These are phyloP conservation scores for Sporisorium sorghi DNA, from an alignment of 1,284 basidiomycete species.

Conservation along the genomic window DNA sequence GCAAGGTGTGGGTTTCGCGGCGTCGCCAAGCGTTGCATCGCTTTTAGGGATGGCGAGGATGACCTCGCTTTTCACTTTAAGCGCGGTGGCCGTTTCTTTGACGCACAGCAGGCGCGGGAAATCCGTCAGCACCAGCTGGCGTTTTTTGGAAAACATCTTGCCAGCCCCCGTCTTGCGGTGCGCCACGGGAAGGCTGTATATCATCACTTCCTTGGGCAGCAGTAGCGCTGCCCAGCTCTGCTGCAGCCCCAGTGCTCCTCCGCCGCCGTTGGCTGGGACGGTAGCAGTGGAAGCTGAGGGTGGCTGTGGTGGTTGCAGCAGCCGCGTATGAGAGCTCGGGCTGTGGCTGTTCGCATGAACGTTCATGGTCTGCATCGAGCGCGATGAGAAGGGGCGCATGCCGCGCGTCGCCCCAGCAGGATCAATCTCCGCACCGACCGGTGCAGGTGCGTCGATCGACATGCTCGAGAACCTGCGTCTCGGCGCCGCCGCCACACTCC, in stretches of 20 bases:
- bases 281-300: neutral
- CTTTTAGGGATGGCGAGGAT: slow-evolving; percentile 67
- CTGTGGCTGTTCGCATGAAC: slow-evolving; percentile 7
- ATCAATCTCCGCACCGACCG: neutral
- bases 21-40: slow-evolving; percentile 7
- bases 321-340: slow-evolving; percentile 14
- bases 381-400: slow-evolving; percentile 19
- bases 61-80: slow-evolving; percentile 72
- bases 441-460: slow-evolving; percentile 28
- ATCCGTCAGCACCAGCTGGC: slow-evolving; percentile 72
- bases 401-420: neutral
- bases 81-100: slow-evolving; percentile 70
- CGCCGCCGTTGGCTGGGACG: neutral
- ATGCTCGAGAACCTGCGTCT: slow-evolving; percentile 35
- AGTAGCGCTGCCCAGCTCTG: slow-evolving; percentile 59
- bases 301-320: neutral
- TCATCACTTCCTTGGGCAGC: slow-evolving; percentile 59
- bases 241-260: slow-evolving; percentile 19
- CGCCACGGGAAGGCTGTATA: slow-evolving; percentile 60
- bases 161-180: slow-evolving; percentile 59
- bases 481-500: slow-evolving; percentile 10
- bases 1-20: neutral
- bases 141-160: slow-evolving; percentile 70
- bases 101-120: slow-evolving; percentile 73
- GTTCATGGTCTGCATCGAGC: slow-evolving; percentile 25